These are phyloP conservation scores for Spergularia azorica DNA, from an alignment of 179 eudicot species.

Conservation along the genomic window DNA sequence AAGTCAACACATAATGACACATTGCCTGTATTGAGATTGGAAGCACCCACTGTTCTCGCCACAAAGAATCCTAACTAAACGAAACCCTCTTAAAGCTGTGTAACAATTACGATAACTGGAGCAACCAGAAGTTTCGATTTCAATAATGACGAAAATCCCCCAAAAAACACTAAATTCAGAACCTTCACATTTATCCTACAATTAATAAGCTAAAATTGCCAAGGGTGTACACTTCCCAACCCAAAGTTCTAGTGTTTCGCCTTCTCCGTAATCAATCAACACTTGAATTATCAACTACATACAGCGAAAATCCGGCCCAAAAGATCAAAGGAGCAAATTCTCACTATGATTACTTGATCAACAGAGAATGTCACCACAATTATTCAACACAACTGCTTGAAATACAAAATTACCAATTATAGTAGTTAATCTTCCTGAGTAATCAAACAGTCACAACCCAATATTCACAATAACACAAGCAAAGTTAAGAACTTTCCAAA, in stretches of 20 bases:
- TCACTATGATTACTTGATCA: constrained; percentile 1
- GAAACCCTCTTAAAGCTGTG: neutral
- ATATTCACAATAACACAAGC: constrained; percentile 7
- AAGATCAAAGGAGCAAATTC: neutral
- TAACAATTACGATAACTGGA: no score
- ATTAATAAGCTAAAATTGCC: neutral
- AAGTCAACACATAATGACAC: no score
- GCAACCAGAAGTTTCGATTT: no score
- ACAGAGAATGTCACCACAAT: neutral
- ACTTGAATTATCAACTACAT: neutral
- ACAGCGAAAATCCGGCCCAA: neutral
- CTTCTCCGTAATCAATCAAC: neutral
- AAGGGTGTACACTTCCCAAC: neutral
- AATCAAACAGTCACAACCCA: constrained; percentile 9
- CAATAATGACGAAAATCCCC: neutral
- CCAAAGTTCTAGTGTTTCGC: neutral
- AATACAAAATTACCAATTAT: constrained; percentile 6
- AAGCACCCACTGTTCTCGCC: no score
- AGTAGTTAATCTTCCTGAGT: neutral
- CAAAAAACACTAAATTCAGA: neutral
- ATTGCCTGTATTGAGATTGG: no score
- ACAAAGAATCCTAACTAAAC: no score
- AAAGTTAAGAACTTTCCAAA: constrained; percentile 26
- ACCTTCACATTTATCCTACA: no score
- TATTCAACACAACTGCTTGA: constrained; percentile 4